phyloP scores from a whole-genome alignment of 495 filamentous ascomycete genomes.

The Lasiosphaeria miniovina region DNA sequence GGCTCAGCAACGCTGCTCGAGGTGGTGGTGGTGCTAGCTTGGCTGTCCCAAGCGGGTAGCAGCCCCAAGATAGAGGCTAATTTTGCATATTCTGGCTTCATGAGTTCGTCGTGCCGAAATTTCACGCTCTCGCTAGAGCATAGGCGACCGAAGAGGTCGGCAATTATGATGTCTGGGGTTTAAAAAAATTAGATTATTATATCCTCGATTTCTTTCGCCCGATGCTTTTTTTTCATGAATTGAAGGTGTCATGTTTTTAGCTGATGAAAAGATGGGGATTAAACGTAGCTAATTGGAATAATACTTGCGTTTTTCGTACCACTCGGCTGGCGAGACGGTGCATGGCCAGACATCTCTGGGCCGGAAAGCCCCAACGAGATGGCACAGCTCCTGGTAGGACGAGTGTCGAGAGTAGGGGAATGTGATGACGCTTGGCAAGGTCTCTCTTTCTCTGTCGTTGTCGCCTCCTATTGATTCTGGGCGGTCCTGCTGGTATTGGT shows the following conservation, averaged over 20 bases:
- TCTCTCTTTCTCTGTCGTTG: not conserved
- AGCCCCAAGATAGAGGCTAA: not conserved
- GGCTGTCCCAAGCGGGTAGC: constrained; percentile 12
- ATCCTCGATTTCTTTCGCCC: too few species aligned
- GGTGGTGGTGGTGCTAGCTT: constrained; percentile 19
- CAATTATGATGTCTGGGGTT: constrained; percentile 52
- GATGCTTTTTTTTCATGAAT: too few species aligned
- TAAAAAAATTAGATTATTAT: constrained; percentile 13
- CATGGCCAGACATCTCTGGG: constrained; percentile 83
- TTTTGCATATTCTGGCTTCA: constrained; percentile 36
- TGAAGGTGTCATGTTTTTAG: too few species aligned
- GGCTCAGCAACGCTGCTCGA: too few species aligned
- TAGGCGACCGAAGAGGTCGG: constrained; percentile 65
- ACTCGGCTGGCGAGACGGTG: constrained; percentile 63
- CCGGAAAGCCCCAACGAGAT: constrained; percentile 63
- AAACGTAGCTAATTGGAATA: not conserved
- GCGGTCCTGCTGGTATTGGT: not conserved
- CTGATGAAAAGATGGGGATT: too few species aligned
- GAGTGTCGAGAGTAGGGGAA: constrained; percentile 94
- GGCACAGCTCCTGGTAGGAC: constrained; percentile 74
- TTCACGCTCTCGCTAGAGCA: constrained; percentile 47
- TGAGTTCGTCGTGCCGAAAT: constrained; percentile 67
- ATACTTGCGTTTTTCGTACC: constrained; percentile 49
- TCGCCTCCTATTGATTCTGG: too few species aligned
- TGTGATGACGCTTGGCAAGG: constrained; percentile 43